phyloP scores from a whole-genome alignment of 768 basidiomycete genomes.

The Xerocomellus chrysenteron region DNA sequence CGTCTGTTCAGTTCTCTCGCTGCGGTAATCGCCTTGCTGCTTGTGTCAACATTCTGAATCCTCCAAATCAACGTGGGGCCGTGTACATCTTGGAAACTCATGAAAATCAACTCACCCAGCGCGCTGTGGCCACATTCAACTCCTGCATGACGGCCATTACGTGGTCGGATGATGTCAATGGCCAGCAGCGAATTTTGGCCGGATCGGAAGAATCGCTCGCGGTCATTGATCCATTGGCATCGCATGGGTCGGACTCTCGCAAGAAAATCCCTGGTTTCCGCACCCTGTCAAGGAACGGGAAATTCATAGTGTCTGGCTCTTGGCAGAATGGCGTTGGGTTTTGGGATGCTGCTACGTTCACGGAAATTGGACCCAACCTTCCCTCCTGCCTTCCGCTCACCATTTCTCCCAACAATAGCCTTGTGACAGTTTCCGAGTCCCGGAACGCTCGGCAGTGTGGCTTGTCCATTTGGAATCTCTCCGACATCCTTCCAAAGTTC shows the following conservation, averaged over 20 bases:
- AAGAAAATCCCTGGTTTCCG: background rate
- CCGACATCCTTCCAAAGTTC: background rate
- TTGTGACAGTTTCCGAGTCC: background rate
- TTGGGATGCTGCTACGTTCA: conserved; percentile 4
- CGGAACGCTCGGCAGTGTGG: background rate
- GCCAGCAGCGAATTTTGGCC: background rate
- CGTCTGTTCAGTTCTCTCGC: background rate
- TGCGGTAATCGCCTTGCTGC: background rate
- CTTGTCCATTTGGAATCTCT: background rate
- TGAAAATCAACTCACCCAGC: background rate
- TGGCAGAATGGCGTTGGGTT: background rate
- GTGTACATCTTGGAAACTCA: conserved; percentile 1
- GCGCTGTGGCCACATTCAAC: background rate
- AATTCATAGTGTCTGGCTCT: conserved; percentile 3
- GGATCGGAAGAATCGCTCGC: conserved; percentile 2
- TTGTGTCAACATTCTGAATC: background rate
- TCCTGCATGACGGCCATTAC: background rate
- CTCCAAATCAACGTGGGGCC: background rate
- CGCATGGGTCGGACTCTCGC: background rate
- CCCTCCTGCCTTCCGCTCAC: background rate
- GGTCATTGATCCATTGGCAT: background rate
- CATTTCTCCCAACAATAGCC: conserved; percentile 3
- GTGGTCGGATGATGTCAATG: background rate
- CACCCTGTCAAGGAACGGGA: background rate
- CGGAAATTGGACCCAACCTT: conserved; percentile 1